Evolutionary conservation across 192 early-diverging fungal species (phyloP).

Genomic region (Podila epigama): DNA sequence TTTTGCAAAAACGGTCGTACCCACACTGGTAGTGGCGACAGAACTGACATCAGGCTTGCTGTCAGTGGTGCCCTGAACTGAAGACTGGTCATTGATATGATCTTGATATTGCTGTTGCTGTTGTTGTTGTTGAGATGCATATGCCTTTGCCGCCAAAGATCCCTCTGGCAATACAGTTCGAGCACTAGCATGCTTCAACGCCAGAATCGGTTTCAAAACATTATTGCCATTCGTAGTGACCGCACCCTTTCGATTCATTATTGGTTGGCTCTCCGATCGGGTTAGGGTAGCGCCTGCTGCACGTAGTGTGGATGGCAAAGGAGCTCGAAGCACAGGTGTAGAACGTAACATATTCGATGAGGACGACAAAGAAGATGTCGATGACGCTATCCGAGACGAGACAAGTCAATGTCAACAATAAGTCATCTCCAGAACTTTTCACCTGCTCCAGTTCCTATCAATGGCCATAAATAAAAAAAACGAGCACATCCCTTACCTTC

Average conservation of each 20-base stretch:
- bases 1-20: too few species aligned
- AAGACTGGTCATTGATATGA: background rate
- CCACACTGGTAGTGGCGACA: too few species aligned
- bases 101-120: background rate
- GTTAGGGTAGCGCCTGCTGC: slow-evolving; percentile 6
- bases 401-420: too few species aligned
- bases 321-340: slow-evolving; percentile 6
- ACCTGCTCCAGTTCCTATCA: background rate
- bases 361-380: background rate
- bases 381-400: background rate
- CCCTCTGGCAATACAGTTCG: slow-evolving; percentile 27
- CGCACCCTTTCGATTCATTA: background rate
- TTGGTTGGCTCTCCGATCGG: slow-evolving; percentile 3
- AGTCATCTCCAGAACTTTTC: too few species aligned
- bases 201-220: slow-evolving; percentile 6
- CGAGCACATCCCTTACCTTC: too few species aligned
- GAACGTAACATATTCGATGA: background rate
- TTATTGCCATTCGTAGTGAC: background rate
- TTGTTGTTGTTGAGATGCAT: slow-evolving; percentile 3
- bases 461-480: too few species aligned
- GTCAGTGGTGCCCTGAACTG: too few species aligned
- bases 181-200: slow-evolving; percentile 16
- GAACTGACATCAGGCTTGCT: too few species aligned
- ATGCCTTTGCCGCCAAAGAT: slow-evolving; percentile 8
- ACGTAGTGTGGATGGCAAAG: background rate